A percentile compares a stretch with the other conserved stretches of the same genome.
phyloP scores from a whole-genome alignment of 768 basidiomycete genomes.

The Russula sp. region DNA sequence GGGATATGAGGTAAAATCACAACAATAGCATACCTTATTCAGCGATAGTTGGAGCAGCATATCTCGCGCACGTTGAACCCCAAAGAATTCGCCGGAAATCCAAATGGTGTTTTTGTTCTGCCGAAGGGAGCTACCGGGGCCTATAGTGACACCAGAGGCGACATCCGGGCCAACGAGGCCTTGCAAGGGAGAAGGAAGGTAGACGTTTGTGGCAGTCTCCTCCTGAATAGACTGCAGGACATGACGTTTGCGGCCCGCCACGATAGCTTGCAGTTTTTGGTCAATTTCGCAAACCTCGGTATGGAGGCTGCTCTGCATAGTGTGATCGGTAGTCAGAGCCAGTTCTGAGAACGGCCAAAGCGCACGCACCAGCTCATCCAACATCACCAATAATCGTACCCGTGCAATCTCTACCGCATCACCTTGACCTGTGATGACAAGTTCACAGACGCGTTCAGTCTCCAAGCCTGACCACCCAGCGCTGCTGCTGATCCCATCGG shows the following conservation, averaged over 20 bases:
- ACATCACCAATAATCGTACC: conserved; percentile 83
- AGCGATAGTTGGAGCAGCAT: conserved; percentile 88
- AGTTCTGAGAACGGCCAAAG: conserved; percentile 19
- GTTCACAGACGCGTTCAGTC: conserved; percentile 88
- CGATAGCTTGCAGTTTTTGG: conserved; percentile 85
- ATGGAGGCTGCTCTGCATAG: conserved; percentile 73
- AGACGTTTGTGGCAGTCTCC: conserved; percentile 96
- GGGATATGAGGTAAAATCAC: neutral
- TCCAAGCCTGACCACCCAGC: conserved; percentile 88
- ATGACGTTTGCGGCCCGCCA: conserved; percentile 82
- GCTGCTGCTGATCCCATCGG: conserved; percentile 67
- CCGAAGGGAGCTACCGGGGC: conserved; percentile 33
- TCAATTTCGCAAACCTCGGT: conserved; percentile 91
- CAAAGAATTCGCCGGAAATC: conserved; percentile 98
- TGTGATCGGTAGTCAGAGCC: neutral
- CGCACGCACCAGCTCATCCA: conserved; percentile 87
- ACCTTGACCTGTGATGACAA: conserved; percentile 82
- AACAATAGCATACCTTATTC: conserved; percentile 56
- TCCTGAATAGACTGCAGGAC: conserved; percentile 90
- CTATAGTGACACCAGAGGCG: conserved; percentile 34
- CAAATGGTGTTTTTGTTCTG: conserved; percentile 76
- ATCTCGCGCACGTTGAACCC: conserved; percentile 88
- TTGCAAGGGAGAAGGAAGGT: conserved; percentile 85
- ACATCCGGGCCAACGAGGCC: conserved; percentile 72
- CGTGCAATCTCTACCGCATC: conserved; percentile 90